Percentiles rank a stretch among this genome's conserved stretches.
These are phyloP conservation scores for Rubia balearica DNA, from an alignment of 305 asterid species.

Conservation along the genomic window DNA sequence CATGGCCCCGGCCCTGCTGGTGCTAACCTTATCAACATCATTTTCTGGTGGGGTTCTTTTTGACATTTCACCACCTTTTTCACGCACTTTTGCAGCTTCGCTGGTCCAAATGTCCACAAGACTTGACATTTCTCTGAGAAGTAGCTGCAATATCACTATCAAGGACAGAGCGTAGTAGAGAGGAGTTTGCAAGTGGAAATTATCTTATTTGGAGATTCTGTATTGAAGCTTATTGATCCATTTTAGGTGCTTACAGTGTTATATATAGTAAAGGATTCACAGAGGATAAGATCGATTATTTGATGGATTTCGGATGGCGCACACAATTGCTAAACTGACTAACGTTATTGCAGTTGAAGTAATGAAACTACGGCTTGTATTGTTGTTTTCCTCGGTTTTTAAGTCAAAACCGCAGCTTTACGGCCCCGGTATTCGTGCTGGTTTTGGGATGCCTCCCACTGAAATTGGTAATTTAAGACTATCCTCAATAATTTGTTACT, in stretches of 20 bases:
- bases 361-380: neutral
- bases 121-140: conserved; percentile 26
- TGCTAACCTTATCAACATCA: neutral
- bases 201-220: conserved; percentile 4
- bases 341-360: neutral
- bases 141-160: neutral
- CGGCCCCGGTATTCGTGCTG: neutral
- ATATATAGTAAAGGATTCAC: too few species aligned
- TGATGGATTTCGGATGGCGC: conserved; percentile 4
- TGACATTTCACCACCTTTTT: conserved; percentile 14
- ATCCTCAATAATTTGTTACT: too few species aligned
- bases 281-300: neutral
- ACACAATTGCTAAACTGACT: conserved; percentile 2
- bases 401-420: conserved; percentile 12
- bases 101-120: conserved; percentile 44
- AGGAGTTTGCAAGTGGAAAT: conserved; percentile 2
- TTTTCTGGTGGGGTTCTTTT: neutral
- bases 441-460: too few species aligned
- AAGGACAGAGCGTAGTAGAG: neutral
- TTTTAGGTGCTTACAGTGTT: too few species aligned
- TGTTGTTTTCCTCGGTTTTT: neutral
- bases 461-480: too few species aligned
- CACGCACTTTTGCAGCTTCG: conserved; percentile 35
- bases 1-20: neutral
- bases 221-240: neutral